Base-by-base conservation (phyloP, 495 filamentous ascomycete genomes). In the Aspergillus indologenus region DNA sequence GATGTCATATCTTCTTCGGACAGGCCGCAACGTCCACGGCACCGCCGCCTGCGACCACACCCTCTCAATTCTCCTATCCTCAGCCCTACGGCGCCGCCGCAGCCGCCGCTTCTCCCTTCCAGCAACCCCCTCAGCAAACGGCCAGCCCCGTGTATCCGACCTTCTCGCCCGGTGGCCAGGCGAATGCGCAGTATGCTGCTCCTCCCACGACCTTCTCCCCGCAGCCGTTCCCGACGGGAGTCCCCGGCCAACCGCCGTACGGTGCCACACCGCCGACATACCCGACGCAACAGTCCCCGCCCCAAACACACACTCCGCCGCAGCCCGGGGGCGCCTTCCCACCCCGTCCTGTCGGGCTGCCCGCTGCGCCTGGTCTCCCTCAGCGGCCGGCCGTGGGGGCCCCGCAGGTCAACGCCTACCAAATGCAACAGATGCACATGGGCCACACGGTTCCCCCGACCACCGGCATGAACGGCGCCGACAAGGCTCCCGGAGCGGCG, bases 401-500 rank as follows among this genome's bases (percentile, higher is more conserved):
- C 1, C 82, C 83, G 5, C 72, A 73, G 45, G 75, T 85, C 45
- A 83, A 83, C 61, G 71, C 79, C 9, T 80, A 78, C 57, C 83
- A 85, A 56, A 80, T 87, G 77, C 83, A 84, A 57, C 81, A 83
- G 66, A 79, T 87, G 77, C 86, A 89, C 65, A 79, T 82, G 75
- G 84, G 85, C 29, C 76, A 81, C 45, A 76, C 78, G 71, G 53
- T 63, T 47, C 66, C 71, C 47, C 40, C 65, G 20, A 54, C 59
- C 8, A 60, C 61, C 17, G 55, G 59, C 18, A 54, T 59, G 9
- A 69, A 76, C 4, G 69, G 71, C 45, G 64, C 67, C 24, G 63
- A 75, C n/a, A 76, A 75, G 53, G 34, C 12, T 40, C 75, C 73
- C 53, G 68, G 72, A 45, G 71, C 59, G 71, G 71, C 59, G 71